Evolutionary conservation across 202 grass and related monocot species (phyloP), one percentile per base, ranked within the genome.

Genomic region (Schoenoplectus triqueter): DNA sequence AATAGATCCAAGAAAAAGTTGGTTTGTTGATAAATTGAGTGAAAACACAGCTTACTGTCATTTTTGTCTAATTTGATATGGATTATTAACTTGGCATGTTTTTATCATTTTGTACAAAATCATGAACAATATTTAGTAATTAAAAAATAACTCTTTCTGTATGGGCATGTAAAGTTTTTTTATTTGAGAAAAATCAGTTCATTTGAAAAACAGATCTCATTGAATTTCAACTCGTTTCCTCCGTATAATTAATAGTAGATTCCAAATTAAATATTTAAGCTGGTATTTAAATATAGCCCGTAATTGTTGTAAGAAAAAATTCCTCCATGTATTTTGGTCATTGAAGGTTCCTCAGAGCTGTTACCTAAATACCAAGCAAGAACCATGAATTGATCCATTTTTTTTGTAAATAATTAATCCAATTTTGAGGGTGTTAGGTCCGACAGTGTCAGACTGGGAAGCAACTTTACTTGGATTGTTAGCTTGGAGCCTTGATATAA

Each of bases 401-500:
- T 64, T 13, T 69, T 69, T 31, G 10, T 10, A 39, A 66, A 66
- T 7, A 70, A 47, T 70, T 70, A 47, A 70, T n/a, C 4, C 14
- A 70, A 4, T 45, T 47, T 70, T 17, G 0, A 45, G 41, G 14
- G 67, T 15, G 5, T 70, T 47, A 2, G 41, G 5, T 6, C 13
- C 14, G 67, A 70, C 67, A 70, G 7, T 45, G 41, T 70, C 67
- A 70, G 67, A 70, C 41, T 70, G 67, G 4, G 14, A 70, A 70
- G 3, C 4, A 70, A 70, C 63, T 65, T 10, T 21, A 31, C 4
- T 46, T 70, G 13, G 11, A 47, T 70, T 47, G 41, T 70, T 13
- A 11, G 13, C 13, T 70, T 70, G 67, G 41, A 65, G 61, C 18
- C 63, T 65, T n/a, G n/a, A n/a, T n/a, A n/a, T n/a, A n/a, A n/a